Evolutionary conservation across 2,329 filamentous ascomycete species (phyloP), one percentile per base, ranked within the genome.

Genomic region (Magnaporthiopsis rhizophila): DNA sequence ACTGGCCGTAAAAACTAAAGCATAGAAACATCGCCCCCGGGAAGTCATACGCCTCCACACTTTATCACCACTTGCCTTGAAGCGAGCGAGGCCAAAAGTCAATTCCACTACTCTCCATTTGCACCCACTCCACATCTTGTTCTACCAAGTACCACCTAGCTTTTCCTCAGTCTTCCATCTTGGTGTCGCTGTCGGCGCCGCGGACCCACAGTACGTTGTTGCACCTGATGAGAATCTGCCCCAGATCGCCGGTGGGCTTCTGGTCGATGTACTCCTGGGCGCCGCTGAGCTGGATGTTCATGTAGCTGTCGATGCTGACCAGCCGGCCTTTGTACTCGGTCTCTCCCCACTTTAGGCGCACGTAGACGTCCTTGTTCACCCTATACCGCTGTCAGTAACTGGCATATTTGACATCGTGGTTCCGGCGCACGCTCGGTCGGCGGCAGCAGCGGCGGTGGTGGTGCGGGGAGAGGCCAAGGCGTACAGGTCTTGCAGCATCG

Each of bases 131-230:
- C 26, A 3, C 26, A 3, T 26, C 26, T 26, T 26, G 26, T 26
- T 26, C 26, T 26, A 26, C 26, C 1, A 26, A 26, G 26, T 26
- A 26, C 26, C 26, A 26, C 26, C 26, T n/a, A 5, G 28, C 28
- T 30, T 30, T 30, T 30, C 28, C 28, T 30, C 28, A 85, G 66
- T 77, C 85, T 24, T 84, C 81, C 84, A 88, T 87, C 68, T 80
- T 82, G n/a, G 80, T 80, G 68, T 86, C 84, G 65, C 79, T 74
- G 65, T 83, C 81, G 62, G 83, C 85, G 63, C 80, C 81, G 68
- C 85, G 83, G 70, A 98, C 94, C 89, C 92, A 98, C 60, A 98
- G 83, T n/a, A 98, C 94, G 74, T 98, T 98, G 79, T 98, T 98
- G 67, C 70, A 70, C 56, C 73, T 73, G 58, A 99, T 98, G 72